Percentiles rank a stretch among this genome's conserved stretches.
Evolutionary conservation across 768 basidiomycete species (phyloP).

Genomic region (Rhizopogon vesiculosus): DNA sequence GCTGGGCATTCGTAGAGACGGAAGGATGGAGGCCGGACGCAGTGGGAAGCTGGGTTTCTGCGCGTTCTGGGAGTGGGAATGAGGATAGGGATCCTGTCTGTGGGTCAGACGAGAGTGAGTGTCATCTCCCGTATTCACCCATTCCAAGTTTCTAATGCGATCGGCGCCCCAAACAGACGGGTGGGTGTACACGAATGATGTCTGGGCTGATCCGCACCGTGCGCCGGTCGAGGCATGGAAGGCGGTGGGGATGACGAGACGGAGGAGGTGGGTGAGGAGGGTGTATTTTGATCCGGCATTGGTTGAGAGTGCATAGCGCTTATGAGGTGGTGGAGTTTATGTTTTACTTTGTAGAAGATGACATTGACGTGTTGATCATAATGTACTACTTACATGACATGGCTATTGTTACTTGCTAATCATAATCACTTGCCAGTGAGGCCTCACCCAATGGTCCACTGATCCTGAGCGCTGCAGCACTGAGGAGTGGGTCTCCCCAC

Average conservation of each 20-base stretch:
- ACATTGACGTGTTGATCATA: no score
- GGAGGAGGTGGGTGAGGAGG: constrained; percentile 66
- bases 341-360: no score
- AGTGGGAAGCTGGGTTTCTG: constrained; percentile 48
- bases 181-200: constrained; percentile 80
- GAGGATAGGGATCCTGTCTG: constrained; percentile 3
- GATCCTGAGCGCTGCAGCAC: no score
- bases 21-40: constrained; percentile 77
- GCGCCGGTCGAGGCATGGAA: constrained; percentile 37
- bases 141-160: not conserved
- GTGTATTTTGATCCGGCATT: constrained; percentile 33
- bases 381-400: no score
- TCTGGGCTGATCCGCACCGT: constrained; percentile 54
- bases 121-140: constrained; percentile 9
- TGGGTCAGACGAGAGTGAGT: constrained; percentile 24
- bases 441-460: no score
- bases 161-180: constrained; percentile 41
- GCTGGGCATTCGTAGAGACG: constrained; percentile 71
- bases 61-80: not conserved
- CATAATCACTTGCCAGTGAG: no score
- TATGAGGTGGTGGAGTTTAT: no score
- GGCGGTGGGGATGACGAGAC: constrained; percentile 51
- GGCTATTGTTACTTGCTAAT: no score
- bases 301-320: no score
- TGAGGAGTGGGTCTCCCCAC: no score